Conservation (phyloP, 495 filamentous ascomycete genomes). For the Endocarpon pusillum region DNA sequence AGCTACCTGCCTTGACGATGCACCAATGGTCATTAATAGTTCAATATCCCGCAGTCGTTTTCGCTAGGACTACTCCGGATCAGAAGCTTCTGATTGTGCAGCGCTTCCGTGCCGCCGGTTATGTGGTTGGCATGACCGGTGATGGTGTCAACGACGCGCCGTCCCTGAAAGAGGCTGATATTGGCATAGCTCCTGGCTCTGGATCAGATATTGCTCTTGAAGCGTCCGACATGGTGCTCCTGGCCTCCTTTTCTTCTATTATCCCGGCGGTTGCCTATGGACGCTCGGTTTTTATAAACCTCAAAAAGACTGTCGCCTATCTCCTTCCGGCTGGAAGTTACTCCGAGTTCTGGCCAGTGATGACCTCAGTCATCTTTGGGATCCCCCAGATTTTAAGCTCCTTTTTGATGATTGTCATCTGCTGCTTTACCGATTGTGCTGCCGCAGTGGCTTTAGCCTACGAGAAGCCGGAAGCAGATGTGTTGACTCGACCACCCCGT, state of each 20-base stretch:
- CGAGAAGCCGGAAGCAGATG: constrained; percentile 52
- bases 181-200: constrained; percentile 33
- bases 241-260: constrained; percentile 49
- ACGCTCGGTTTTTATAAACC: constrained; percentile 37
- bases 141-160: constrained; percentile 45
- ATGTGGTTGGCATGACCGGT: constrained; percentile 35
- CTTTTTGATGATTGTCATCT: constrained; percentile 55
- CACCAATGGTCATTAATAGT: constrained; percentile 40
- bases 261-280: constrained; percentile 48
- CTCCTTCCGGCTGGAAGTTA: constrained; percentile 47
- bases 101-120: constrained; percentile 39
- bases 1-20: constrained; percentile 37
- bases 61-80: constrained; percentile 55
- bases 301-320: constrained; percentile 39
- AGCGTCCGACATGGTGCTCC: constrained; percentile 51
- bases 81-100: constrained; percentile 61
- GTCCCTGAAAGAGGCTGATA: constrained; percentile 34
- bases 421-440: constrained; percentile 48
- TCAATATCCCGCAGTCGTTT: constrained; percentile 48
- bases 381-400: constrained; percentile 48
- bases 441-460: constrained; percentile 48
- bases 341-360: constrained; percentile 54
- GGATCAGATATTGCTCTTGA: constrained; percentile 49
- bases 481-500: constrained; percentile 41
- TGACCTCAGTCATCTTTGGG: constrained; percentile 50